Percentiles rank a stretch among this genome's conserved stretches.
These are phyloP conservation scores for Colletotrichum sp. DNA, from an alignment of 2,329 filamentous ascomycete genomes.

Conservation along the genomic window DNA sequence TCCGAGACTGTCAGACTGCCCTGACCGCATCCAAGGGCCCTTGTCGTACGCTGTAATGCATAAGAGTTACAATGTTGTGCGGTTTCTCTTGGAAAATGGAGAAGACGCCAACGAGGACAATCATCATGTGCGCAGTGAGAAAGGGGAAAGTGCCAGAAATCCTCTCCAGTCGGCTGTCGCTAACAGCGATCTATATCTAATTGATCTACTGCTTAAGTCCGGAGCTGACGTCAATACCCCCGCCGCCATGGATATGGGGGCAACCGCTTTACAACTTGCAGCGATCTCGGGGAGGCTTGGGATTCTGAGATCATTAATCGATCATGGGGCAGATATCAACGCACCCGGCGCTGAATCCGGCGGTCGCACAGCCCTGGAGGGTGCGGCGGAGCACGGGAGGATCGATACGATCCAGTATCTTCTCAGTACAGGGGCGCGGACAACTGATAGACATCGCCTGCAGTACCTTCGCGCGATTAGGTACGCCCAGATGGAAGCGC, in stretches of 20 bases:
- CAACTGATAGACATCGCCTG: neutral
- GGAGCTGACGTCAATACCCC: neutral
- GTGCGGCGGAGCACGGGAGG: neutral
- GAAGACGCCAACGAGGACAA: neutral
- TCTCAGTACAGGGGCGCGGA: neutral
- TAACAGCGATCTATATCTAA: rapidly evolving
- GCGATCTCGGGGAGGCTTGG: neutral
- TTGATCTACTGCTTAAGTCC: neutral
- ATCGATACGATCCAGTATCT: neutral
- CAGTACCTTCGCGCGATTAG: slow-evolving; percentile 3
- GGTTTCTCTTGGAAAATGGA: neutral
- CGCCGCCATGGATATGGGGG: rapidly evolving
- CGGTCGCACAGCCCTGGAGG: neutral
- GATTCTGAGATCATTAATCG: neutral
- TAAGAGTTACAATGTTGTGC: neutral
- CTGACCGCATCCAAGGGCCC: neutral
- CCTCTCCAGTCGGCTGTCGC: neutral
- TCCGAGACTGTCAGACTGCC: neutral
- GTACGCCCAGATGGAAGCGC: neutral
- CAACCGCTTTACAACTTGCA: neutral
- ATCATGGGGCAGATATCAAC: neutral
- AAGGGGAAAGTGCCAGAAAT: neutral
- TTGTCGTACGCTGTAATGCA: neutral
- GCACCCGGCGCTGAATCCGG: neutral
- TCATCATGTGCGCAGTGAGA: neutral